phyloP scores from a whole-genome alignment of 2,329 filamentous ascomycete species.

The Ophiostoma ulmi region DNA sequence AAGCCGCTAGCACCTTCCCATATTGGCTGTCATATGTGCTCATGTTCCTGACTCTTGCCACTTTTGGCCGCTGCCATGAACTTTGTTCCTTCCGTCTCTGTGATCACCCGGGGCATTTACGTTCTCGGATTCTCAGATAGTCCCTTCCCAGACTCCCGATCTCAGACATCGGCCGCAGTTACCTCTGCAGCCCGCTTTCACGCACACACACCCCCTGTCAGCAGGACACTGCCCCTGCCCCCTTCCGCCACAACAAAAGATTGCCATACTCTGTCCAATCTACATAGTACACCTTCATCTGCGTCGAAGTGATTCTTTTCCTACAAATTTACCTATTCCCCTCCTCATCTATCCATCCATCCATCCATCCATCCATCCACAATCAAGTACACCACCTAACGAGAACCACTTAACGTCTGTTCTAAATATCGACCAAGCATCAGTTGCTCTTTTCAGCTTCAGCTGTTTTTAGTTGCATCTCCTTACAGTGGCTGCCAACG shows the following conservation, averaged over 20 bases:
- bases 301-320: neutral
- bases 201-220: neutral
- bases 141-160: neutral
- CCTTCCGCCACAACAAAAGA: neutral
- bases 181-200: neutral
- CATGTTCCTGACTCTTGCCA: neutral
- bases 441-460: neutral
- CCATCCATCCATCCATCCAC: neutral
- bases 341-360: neutral
- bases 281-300: neutral
- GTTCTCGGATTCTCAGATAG: neutral
- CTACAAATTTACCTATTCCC: neutral
- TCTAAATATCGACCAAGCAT: neutral
- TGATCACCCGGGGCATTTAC: slow-evolving; percentile 8
- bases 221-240: slow-evolving; percentile 9
- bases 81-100: neutral
- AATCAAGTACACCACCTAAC: neutral
- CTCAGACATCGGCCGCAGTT: slow-evolving; percentile 2
- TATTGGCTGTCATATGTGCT: neutral
- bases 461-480: neutral
- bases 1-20: neutral
- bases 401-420: neutral
- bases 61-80: neutral
- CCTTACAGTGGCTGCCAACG: neutral
- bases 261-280: neutral